These are phyloP conservation scores for Hibiscus mutabilis DNA, from an alignment of 345 rosid species.

Conservation along the genomic window DNA sequence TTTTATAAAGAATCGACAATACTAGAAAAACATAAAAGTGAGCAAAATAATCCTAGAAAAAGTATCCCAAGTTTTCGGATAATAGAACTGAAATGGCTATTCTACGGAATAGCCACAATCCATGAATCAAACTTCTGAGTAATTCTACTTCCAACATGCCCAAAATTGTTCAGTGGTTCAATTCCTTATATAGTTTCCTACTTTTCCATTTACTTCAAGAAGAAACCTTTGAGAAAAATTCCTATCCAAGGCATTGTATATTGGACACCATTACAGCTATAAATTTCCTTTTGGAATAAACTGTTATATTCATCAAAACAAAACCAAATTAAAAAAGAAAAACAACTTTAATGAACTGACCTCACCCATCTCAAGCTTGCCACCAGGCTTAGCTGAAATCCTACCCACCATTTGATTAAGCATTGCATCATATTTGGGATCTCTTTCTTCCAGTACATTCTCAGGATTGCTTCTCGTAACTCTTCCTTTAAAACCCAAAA, in stretches of 20 bases:
- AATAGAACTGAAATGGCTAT: background rate
- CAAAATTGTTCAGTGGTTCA: background rate
- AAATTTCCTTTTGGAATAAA: background rate
- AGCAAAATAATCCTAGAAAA: background rate
- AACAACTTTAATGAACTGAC: slow-evolving; percentile 31
- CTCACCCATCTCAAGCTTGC: slow-evolving; percentile 85
- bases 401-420: slow-evolving; percentile 88
- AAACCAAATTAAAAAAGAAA: background rate
- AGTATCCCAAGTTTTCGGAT: background rate
- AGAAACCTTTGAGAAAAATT: background rate
- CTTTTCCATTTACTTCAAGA: background rate
- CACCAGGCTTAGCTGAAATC: slow-evolving; percentile 70
- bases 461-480: slow-evolving; percentile 30
- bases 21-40: background rate
- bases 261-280: background rate
- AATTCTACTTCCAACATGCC: background rate
- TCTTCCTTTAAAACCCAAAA: slow-evolving; percentile 22
- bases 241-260: background rate
- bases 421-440: slow-evolving; percentile 74
- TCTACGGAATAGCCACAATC: background rate
- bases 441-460: slow-evolving; percentile 55
- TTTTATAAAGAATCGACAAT: background rate
- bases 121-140: background rate
- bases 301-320: background rate
- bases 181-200: background rate